A percentile compares a stretch with the other conserved stretches of the same genome.
These are phyloP conservation scores for Sclerotinia trifoliorum DNA, from an alignment of 2,329 filamentous ascomycete genomes.

Conservation along the genomic window DNA sequence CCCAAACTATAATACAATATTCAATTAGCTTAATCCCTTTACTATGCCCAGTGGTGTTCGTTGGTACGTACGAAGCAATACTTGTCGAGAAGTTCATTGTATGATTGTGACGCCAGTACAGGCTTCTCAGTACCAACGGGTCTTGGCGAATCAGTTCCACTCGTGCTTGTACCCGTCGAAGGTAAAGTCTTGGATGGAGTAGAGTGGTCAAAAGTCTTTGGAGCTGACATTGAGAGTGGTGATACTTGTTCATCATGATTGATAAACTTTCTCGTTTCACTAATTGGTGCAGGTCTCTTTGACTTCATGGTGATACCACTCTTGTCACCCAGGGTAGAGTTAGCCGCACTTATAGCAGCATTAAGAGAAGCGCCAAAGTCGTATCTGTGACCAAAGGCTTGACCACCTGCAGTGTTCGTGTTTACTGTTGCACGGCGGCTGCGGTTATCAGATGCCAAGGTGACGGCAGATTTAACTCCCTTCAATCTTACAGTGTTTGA, in stretches of 20 bases:
- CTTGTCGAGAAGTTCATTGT: slow-evolving; percentile 96
- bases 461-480: slow-evolving; percentile 61
- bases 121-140: slow-evolving; percentile 58
- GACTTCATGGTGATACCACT: slow-evolving; percentile 52
- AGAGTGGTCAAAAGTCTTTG: slow-evolving; percentile 28
- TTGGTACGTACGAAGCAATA: slow-evolving; percentile 97
- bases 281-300: slow-evolving; percentile 28
- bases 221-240: slow-evolving; percentile 29
- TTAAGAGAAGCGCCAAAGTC: slow-evolving; percentile 92
- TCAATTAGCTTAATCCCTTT: slow-evolving; percentile 44
- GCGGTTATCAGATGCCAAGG: slow-evolving; percentile 47
- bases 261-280: slow-evolving; percentile 27
- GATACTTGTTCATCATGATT: slow-evolving; percentile 24
- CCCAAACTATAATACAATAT: slow-evolving; percentile 53
- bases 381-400: slow-evolving; percentile 88
- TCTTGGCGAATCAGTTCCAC: slow-evolving; percentile 52
- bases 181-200: slow-evolving; percentile 32
- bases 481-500: slow-evolving; percentile 62
- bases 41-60: slow-evolving; percentile 35
- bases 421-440: slow-evolving; percentile 45
- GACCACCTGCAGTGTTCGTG: slow-evolving; percentile 51
- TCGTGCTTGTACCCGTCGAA: slow-evolving; percentile 29
- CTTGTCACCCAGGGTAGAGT: slow-evolving; percentile 59
- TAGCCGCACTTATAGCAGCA: slow-evolving; percentile 75
- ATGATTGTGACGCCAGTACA: slow-evolving; percentile 79